Evolutionary conservation across 768 basidiomycete species (phyloP).

Genomic region (Lactifluus hygrophoroides): DNA sequence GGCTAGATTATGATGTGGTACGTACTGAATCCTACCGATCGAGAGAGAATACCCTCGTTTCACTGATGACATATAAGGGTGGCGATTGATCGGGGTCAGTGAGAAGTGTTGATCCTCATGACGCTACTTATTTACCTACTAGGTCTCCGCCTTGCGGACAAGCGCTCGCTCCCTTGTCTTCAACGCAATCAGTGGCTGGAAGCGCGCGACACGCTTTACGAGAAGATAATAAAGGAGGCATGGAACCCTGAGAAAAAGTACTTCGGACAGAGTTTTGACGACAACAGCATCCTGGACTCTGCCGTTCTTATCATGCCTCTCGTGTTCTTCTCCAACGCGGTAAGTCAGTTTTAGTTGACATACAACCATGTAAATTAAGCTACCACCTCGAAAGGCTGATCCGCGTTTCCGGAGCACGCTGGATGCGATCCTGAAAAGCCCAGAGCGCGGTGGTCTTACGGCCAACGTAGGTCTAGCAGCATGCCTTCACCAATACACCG

Average conservation of each 20-base stretch:
- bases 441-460: slow-evolving; percentile 84
- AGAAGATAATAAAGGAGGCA: slow-evolving; percentile 85
- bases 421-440: slow-evolving; percentile 73
- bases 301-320: slow-evolving; percentile 89
- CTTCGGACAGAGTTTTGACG: slow-evolving; percentile 90
- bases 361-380: neutral
- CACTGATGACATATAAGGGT: slow-evolving; percentile 47
- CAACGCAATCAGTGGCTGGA: slow-evolving; percentile 60
- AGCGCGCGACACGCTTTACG: slow-evolving; percentile 78
- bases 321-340: slow-evolving; percentile 83
- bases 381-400: slow-evolving; percentile 47
- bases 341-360: slow-evolving; percentile 29
- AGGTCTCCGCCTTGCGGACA: slow-evolving; percentile 88
- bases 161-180: slow-evolving; percentile 85
- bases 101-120: neutral
- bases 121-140: neutral
- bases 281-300: slow-evolving; percentile 71
- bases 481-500: neutral
- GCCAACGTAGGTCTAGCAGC: slow-evolving; percentile 52
- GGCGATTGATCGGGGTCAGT: slow-evolving; percentile 78
- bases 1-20: slow-evolving; percentile 83
- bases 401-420: slow-evolving; percentile 84
- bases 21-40: slow-evolving; percentile 21
- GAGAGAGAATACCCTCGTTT: neutral
- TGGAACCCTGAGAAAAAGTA: slow-evolving; percentile 65